phyloP scores from a whole-genome alignment of 768 basidiomycete species.

The Daedalea quercina region DNA sequence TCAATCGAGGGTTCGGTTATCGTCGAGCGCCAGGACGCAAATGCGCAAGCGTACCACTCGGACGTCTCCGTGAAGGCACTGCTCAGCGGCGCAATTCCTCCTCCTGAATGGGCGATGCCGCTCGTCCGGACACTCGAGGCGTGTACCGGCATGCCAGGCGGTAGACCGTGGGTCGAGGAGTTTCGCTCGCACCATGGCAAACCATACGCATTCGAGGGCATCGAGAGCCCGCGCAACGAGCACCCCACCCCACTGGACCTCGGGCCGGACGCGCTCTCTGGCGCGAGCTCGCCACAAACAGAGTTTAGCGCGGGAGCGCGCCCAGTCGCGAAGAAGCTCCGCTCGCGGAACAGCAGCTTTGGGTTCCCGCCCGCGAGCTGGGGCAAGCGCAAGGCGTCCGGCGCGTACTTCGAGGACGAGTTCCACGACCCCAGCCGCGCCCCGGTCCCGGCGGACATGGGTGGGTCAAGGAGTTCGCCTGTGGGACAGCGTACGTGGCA shows the following conservation, averaged over 20 bases:
- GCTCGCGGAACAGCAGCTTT: constrained; percentile 27
- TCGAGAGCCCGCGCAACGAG: constrained; percentile 34
- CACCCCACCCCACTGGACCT: constrained; percentile 11
- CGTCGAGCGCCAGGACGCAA: constrained; percentile 91
- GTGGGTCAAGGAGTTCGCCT: neutral
- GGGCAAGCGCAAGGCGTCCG: constrained; percentile 42
- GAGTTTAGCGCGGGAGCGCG: neutral
- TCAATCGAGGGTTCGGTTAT: constrained; percentile 88
- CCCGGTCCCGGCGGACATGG: constrained; percentile 6
- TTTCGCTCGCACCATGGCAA: constrained; percentile 25
- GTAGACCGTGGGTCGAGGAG: constrained; percentile 61
- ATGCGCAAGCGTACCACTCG: constrained; percentile 70
- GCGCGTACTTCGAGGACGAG: constrained; percentile 45
- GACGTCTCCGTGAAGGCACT: constrained; percentile 75
- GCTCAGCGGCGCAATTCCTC: constrained; percentile 66
- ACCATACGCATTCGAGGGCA: constrained; percentile 55
- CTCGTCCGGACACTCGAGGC: constrained; percentile 71
- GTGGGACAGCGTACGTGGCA: constrained; percentile 1
- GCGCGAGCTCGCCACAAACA: neutral
- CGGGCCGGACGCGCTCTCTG: neutral
- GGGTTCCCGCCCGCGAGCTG: constrained; percentile 63
- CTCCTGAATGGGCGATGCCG: constrained; percentile 72
- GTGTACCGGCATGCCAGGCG: constrained; percentile 65
- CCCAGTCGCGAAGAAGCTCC: constrained; percentile 35
- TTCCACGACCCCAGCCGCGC: constrained; percentile 16